Base-by-base conservation (phyloP, 1,139 yeast genomes). In the Pichia sp. region DNA sequence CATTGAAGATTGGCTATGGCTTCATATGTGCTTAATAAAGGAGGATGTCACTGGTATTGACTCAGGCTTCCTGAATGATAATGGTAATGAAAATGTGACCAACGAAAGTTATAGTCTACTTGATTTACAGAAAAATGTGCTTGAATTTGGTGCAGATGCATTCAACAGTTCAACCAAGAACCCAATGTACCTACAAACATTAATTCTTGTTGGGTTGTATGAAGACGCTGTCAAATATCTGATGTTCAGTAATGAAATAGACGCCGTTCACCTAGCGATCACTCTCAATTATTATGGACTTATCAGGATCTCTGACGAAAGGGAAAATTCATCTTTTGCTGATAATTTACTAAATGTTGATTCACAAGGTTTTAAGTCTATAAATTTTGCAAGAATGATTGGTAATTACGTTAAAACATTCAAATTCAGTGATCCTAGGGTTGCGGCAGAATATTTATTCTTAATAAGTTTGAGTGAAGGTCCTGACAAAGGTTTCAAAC, bases 1-100 rank as follows among this genome's bases (percentile, higher is more conserved):
- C 55, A 80, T 91, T 49, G 99, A 93, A 67, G 99, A 93, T 69
- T 93, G 99, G 99, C 70, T 91, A 51, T 93, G 99, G 99, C 80
- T 87, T 66, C 97, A 93, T 69, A 76, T 93, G 53, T 79, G 84
- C 64, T 74, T 91, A 31, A 80, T 87, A 18, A 81, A 84, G 55
- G 95, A 87, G 61, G 75, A 73, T 48, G 69, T 23, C n/a, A 13
- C 31, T 22, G 80, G 71, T 47, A 68, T 68, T 41, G 78, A 16
- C 44, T 25, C 25, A 19, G 48, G 21, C 16, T 23, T 25, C 21
- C 41, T 31, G 12, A 7, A 12, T 25, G 19, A 13, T 25, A 22
- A 13, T 25, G 26, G 13, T n/a, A 74, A 72, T 48, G 69, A 69
- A 40, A 78, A 74, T 8, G 19, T 46, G 10, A 21, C 48, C 13